These are phyloP conservation scores for Spathaspora jeffriesii DNA, from an alignment of 1,139 yeast genomes.

Conservation along the genomic window DNA sequence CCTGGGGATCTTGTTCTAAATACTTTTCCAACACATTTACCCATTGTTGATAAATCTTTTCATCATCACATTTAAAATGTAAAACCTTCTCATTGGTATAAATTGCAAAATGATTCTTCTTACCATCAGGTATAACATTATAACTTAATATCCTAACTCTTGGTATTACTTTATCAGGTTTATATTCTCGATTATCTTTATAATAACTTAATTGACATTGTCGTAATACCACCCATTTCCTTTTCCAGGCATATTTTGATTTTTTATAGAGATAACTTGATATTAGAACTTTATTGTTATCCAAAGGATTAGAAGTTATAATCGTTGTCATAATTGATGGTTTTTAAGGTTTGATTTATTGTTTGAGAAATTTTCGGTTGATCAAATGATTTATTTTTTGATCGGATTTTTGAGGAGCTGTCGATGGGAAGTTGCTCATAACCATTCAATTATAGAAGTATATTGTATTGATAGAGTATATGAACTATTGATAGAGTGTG, in stretches of 20 bases:
- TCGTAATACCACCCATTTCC: conserved; percentile 61
- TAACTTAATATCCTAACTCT: conserved; percentile 18
- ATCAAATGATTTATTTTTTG: too few species aligned
- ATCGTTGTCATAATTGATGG: too few species aligned
- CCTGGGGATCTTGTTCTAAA: conserved; percentile 8
- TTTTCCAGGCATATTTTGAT: conserved; percentile 41
- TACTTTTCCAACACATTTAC: conserved; percentile 30
- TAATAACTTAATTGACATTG: conserved; percentile 56
- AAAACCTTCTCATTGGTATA: conserved; percentile 38
- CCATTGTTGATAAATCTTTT: conserved; percentile 42
- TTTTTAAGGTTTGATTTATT: too few species aligned
- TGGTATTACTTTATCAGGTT: conserved; percentile 49
- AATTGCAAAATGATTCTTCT: conserved; percentile 39
- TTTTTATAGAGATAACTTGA: conserved; percentile 22
- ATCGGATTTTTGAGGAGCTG: too few species aligned
- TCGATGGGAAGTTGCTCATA: too few species aligned
- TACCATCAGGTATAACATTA: conserved; percentile 31
- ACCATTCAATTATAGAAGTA: too few species aligned
- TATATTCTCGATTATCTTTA: conserved; percentile 57
- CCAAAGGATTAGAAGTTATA: conserved; percentile 9
- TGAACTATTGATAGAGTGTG: too few species aligned
- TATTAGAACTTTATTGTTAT: conserved; percentile 13
- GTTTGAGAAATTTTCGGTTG: too few species aligned
- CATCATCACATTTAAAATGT: conserved; percentile 42
- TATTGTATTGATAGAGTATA: too few species aligned